These are phyloP conservation scores for Rhizophora apiculata DNA, from an alignment of 345 rosid species.

Conservation along the genomic window DNA sequence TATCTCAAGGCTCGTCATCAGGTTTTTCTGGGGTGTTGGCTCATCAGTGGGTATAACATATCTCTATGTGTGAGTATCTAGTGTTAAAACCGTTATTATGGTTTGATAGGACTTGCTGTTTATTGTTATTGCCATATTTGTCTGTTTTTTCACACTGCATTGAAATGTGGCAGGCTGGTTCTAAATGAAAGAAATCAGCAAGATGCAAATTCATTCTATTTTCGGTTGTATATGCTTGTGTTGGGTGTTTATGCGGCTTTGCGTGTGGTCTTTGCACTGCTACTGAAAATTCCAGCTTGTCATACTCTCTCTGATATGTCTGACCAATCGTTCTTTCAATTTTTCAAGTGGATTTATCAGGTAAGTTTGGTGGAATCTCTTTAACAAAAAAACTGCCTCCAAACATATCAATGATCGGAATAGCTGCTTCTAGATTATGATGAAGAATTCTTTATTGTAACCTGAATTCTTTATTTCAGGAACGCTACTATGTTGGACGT, in stretches of 20 bases:
- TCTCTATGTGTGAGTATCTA: conserved; percentile 63
- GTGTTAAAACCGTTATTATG: not conserved
- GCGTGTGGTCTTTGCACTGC: conserved; percentile 61
- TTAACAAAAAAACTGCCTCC: not conserved
- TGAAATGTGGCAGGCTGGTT: conserved; percentile 62
- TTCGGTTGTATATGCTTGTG: conserved; percentile 78
- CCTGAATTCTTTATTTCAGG: conserved; percentile 49
- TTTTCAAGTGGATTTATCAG: conserved; percentile 99
- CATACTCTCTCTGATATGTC: conserved; percentile 83
- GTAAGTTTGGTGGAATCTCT: conserved; percentile 36
- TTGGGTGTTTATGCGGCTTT: conserved; percentile 82
- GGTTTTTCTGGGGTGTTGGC: conserved; percentile 83
- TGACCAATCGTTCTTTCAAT: conserved; percentile 92
- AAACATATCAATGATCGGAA: not conserved
- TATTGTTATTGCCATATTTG: not conserved
- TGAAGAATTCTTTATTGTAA: conserved; percentile 13
- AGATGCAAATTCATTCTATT: conserved; percentile 61
- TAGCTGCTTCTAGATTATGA: not conserved
- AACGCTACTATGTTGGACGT: conserved; percentile 94
- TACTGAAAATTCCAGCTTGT: conserved; percentile 77
- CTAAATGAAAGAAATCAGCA: conserved; percentile 60
- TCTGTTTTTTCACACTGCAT: not conserved
- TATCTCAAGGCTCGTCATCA: conserved; percentile 81
- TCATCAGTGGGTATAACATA: conserved; percentile 66
- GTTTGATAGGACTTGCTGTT: conserved; percentile 1